phyloP scores from a whole-genome alignment of 108 stramenopile species.

The Cyclostephanos tholiformis region DNA sequence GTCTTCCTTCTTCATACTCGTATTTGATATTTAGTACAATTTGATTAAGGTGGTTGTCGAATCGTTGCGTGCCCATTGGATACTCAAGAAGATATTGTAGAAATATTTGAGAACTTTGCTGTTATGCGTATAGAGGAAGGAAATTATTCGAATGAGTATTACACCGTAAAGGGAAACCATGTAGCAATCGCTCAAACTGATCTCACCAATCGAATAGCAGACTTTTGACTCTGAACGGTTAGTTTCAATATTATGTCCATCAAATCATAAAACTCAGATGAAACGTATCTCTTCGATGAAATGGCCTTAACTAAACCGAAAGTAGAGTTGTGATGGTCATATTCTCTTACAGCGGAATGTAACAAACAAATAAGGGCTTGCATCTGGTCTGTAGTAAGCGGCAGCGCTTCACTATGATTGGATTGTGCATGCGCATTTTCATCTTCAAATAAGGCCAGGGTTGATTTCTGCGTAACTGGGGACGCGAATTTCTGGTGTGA shows the following conservation, averaged over 20 bases:
- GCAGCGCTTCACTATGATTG: constrained; percentile 21
- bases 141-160: not conserved
- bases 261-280: constrained; percentile 86
- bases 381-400: constrained; percentile 78
- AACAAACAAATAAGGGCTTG: constrained; percentile 73
- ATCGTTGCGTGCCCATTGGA: constrained; percentile 77
- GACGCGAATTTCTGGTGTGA: constrained; percentile 36
- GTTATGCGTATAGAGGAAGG: constrained; percentile 7
- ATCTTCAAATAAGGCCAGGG: not conserved
- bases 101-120: constrained; percentile 77
- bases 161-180: no score
- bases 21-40: constrained; percentile 86
- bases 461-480: not conserved
- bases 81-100: constrained; percentile 86
- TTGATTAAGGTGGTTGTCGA: constrained; percentile 80
- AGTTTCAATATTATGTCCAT: constrained; percentile 83
- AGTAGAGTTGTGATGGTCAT: constrained; percentile 83
- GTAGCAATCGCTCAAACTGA: not conserved
- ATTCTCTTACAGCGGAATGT: constrained; percentile 60
- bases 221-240: constrained; percentile 78
- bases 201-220: constrained; percentile 72
- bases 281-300: constrained; percentile 60
- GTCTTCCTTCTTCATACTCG: constrained; percentile 87
- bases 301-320: constrained; percentile 77
- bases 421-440: constrained; percentile 15